These are phyloP conservation scores for Amylostereum chailletii DNA, from an alignment of 1,284 basidiomycete genomes.

Conservation along the genomic window DNA sequence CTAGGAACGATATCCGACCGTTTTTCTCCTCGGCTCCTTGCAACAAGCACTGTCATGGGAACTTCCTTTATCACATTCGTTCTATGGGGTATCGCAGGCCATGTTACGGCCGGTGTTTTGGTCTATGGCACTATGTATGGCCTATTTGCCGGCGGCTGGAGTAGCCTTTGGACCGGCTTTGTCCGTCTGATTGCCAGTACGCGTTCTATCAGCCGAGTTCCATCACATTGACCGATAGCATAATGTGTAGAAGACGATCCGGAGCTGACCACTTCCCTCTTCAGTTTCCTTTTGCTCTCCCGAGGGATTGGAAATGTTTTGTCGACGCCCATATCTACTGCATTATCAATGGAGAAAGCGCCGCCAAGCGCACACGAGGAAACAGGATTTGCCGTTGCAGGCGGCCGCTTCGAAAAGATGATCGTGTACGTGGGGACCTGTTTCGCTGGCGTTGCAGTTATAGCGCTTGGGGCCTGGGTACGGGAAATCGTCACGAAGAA, in stretches of 20 bases:
- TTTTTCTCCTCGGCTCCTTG: constrained; percentile 18
- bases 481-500: no score
- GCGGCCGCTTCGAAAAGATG: constrained; percentile 23
- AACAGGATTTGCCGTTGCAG: constrained; percentile 18
- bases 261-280: constrained; percentile 16
- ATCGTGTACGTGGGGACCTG: constrained; percentile 28
- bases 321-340: constrained; percentile 11
- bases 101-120: constrained; percentile 16
- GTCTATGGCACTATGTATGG: constrained; percentile 19
- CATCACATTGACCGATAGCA: neutral
- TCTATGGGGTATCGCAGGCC: constrained; percentile 19
- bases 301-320: constrained; percentile 19
- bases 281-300: constrained; percentile 20
- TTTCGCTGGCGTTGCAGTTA: constrained; percentile 24
- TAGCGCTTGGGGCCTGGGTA: no score
- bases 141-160: constrained; percentile 18
- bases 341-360: constrained; percentile 1
- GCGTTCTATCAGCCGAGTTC: neutral
- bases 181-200: constrained; percentile 15
- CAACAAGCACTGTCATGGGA: constrained; percentile 10
- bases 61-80: constrained; percentile 17
- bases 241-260: constrained; percentile 18
- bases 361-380: neutral
- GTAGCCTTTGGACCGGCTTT: constrained; percentile 18
- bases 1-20: constrained; percentile 18